Conservation (phyloP, 139 green algal species). For the Chlorella sorokiniana region DNA sequence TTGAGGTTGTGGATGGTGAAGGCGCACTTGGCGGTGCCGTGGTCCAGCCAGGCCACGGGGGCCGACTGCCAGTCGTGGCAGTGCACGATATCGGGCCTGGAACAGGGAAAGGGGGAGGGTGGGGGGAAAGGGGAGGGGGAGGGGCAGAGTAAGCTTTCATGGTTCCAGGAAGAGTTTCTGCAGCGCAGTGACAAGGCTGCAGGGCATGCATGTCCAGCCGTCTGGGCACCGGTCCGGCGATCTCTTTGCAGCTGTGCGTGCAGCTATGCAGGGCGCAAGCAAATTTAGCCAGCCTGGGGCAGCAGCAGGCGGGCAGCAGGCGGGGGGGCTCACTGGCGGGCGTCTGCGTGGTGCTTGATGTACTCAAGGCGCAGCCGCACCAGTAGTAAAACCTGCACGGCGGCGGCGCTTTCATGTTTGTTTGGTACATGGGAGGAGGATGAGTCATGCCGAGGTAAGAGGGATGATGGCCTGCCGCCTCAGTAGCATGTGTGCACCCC, state of each 20-base stretch:
- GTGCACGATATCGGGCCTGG: constrained; percentile 90
- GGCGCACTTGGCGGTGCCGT: constrained; percentile 45
- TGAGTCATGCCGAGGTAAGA: not conserved
- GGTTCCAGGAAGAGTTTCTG: not conserved
- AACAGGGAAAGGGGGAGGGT: constrained; percentile 45
- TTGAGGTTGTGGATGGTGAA: constrained; percentile 98
- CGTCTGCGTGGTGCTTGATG: constrained; percentile 63
- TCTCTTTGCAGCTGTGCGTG: too few species aligned
- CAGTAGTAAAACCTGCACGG: constrained; percentile 59
- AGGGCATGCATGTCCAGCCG: too few species aligned
- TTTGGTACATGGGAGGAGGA: not conserved
- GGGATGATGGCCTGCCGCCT: not conserved
- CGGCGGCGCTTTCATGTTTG: not conserved
- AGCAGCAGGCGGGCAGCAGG: not conserved
- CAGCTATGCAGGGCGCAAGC: too few species aligned
- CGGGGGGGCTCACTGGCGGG: constrained; percentile 2
- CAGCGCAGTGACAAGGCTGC: not conserved
- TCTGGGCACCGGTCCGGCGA: too few species aligned
- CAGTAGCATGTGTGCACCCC: too few species aligned
- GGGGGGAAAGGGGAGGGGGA: not conserved
- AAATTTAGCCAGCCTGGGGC: not conserved
- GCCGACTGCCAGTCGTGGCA: constrained; percentile 96
- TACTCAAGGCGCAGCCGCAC: constrained; percentile 92
- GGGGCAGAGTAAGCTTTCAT: not conserved
- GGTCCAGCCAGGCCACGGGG: constrained; percentile 60